Conservation (phyloP, 129 eudicot genomes). For the Chrysanthemum seticuspe region DNA sequence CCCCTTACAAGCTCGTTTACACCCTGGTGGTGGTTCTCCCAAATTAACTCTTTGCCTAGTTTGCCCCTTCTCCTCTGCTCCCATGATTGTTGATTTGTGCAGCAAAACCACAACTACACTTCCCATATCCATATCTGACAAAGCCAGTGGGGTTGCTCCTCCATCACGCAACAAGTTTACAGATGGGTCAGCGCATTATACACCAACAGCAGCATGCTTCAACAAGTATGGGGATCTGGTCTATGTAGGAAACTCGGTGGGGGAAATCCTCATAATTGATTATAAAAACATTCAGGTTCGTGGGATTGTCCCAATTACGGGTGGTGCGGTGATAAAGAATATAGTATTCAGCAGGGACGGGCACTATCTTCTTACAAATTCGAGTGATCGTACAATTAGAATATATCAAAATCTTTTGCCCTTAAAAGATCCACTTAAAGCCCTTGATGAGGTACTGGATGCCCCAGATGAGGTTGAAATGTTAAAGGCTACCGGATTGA, state of each 20-base stretch:
- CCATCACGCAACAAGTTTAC: conserved; percentile 26
- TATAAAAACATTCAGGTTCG: conserved; percentile 45
- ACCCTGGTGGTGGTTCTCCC: conserved; percentile 58
- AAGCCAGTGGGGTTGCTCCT: conserved; percentile 11
- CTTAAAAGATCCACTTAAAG: conserved; percentile 47
- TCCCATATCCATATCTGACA: conserved; percentile 60
- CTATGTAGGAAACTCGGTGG: conserved; percentile 33
- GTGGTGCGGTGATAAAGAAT: conserved; percentile 73
- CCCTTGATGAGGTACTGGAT: conserved; percentile 31
- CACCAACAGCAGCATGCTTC: conserved; percentile 39
- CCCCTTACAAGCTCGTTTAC: conserved; percentile 83
- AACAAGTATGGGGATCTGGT: conserved; percentile 39
- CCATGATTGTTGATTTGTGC: conserved; percentile 71
- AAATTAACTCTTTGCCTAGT: conserved; percentile 69
- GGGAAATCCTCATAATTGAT: conserved; percentile 41
- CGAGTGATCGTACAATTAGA: conserved; percentile 91
- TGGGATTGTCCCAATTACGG: conserved; percentile 56
- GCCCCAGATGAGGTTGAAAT: conserved; percentile 44
- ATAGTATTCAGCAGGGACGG: conserved; percentile 84
- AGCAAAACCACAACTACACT: conserved; percentile 51
- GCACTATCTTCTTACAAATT: conserved; percentile 81
- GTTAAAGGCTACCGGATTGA: conserved; percentile 58
- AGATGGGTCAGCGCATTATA: conserved; percentile 33
- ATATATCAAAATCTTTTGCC: conserved; percentile 82
- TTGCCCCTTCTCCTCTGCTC: conserved; percentile 91